phyloP scores from a whole-genome alignment of 345 rosid species.

The Camelina neglecta region DNA sequence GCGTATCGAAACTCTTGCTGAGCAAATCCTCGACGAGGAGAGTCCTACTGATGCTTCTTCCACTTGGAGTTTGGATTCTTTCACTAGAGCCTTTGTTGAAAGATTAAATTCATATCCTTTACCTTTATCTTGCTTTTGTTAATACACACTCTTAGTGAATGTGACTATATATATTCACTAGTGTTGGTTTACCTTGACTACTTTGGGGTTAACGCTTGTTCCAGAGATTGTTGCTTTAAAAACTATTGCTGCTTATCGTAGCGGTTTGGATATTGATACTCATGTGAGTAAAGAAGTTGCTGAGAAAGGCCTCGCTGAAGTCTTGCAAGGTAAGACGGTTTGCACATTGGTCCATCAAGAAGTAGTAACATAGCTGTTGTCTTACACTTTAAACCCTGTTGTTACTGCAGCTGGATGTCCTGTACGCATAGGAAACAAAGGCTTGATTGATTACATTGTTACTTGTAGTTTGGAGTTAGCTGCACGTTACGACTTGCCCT shows the following conservation, averaged over 20 bases:
- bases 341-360: not conserved
- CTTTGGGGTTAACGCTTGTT: conserved; percentile 50
- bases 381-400: conserved; percentile 27
- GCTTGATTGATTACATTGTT: conserved; percentile 80
- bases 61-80: conserved; percentile 68
- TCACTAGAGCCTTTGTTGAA: conserved; percentile 58
- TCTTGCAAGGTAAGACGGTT: conserved; percentile 56
- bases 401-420: conserved; percentile 73
- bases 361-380: conserved; percentile 34
- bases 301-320: conserved; percentile 71
- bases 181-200: conserved; percentile 55
- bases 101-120: conserved; percentile 86
- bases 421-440: conserved; percentile 66
- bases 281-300: conserved; percentile 62
- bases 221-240: conserved; percentile 70
- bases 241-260: conserved; percentile 92
- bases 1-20: conserved; percentile 81
- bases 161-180: not conserved
- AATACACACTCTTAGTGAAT: not conserved
- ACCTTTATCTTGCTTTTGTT: conserved; percentile 48
- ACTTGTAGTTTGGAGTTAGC: conserved; percentile 69
- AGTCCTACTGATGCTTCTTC: conserved; percentile 24
- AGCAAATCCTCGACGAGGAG: conserved; percentile 70
- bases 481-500: conserved; percentile 63
- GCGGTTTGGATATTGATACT: conserved; percentile 81